Base-by-base conservation (phyloP, 805 yeast genomes). In the Kuraishia cidri region DNA sequence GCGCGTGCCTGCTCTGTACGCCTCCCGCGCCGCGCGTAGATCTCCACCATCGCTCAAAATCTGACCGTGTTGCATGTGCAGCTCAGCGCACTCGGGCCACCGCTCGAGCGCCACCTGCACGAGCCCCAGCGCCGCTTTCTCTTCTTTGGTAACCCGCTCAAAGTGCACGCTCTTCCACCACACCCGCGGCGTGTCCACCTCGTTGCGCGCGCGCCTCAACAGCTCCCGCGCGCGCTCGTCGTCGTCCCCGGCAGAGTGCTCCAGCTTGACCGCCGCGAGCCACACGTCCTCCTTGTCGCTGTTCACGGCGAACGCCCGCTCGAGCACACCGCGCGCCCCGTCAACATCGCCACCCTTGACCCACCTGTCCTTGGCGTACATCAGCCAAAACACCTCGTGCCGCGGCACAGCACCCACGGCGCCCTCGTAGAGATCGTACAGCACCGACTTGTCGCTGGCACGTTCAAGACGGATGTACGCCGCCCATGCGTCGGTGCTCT, bases 331-430 rank as follows among this genome's bases (percentile, higher is more conserved):
- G 33, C 77, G 58, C 0, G 95, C 81, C 3, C 60, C 67, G 1
- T 48, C 55, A 1, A 67, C 44, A 42, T 80, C 74, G 1, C 59
- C 47, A 3, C 56, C 65, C 16, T 59, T 36, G 28, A 57, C 53
- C 79, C 86, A 75, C 33, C 67, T 60, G 43, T 81, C 88, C 42
- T 79, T 79, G 0, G 94, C 81, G 46, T 72, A 84, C 75, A 79
- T 72, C 32, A 85, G 52, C 54, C 73, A 67, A 27, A 85, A 62
- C 9, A 68, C 46, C 24, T 71, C 74, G 20, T 57, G 48, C 4
- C 58, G 44, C 0, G 82, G 79, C 32, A 78, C 64, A 1, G 62
- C 46, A 1, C 47, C 42, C 1, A 79, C 62, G 1, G 88, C 75
- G 38, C 57, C 52, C 28, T 75, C 75, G 47, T 79, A 78, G 18